Base-by-base conservation (phyloP, 805 yeast genomes). In the Spathaspora sp. region DNA sequence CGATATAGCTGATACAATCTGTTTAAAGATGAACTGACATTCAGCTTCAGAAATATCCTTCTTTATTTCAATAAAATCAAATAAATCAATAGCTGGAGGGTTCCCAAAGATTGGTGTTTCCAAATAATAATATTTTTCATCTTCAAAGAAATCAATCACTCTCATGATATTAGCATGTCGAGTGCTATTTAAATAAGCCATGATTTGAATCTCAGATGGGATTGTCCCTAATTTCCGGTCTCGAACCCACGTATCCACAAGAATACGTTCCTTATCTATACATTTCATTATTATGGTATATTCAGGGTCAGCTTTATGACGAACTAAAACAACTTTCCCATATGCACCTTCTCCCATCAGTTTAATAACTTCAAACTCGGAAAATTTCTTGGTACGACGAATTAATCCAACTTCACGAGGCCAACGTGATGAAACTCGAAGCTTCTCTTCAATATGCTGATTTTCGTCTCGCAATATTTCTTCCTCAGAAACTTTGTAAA, bases 161-260 rank as follows among this genome's bases (percentile, higher is more conserved):
- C 87, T 76, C 79, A 91, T 82, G 44, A 92, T 88, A 66, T 90
- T 91, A 4, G 93, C 94, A 66, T 93, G 97, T 0, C 94, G 96
- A 52, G 80, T 80, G 44, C 74, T 70, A 60, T 84, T 86, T 53
- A 93, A 70, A n/a, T 85, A 83, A 29, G 93, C 85, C 89, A 94
- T 85, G 45, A 94, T 85, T 65, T 91, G 96, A 57, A 94, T 94
- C 67, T 94, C 99, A n/a, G 93, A 85, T 2, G 98, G 98, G 38
- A 94, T 87, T 0, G 97, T 92, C 5, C 99, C 99, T 42, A 94
- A 72, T 54, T 80, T 80, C 23, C 97, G 80, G 67, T 94, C 98
- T 50, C 98, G 77, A 2, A 91, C 96, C 99, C 99, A 94, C 0
- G 98, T 91, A 66, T 94, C 99, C 10, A 94, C 97, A 60, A 94